These are phyloP conservation scores for Dendrocalamus sinicus DNA, from an alignment of 176 grass and related monocot genomes.

Conservation along the genomic window DNA sequence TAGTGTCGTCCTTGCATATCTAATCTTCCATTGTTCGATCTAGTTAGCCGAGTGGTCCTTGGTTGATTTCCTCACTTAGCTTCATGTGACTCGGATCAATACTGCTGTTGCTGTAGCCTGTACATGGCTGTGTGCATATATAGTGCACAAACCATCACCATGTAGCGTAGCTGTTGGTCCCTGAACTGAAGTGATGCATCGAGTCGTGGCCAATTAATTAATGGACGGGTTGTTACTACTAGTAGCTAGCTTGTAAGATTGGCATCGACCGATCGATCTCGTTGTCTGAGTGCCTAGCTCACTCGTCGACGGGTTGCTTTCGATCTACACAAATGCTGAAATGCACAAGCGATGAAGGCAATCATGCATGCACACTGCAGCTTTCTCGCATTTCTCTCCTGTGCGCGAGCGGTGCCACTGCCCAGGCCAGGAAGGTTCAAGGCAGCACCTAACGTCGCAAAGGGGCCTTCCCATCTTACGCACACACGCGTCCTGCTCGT, in stretches of 20 bases:
- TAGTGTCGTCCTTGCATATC: not conserved
- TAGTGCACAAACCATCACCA: not conserved
- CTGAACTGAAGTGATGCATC: constrained; percentile 27
- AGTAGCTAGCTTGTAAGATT: not conserved
- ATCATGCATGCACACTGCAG: not conserved
- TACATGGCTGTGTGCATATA: not conserved
- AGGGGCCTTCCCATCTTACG: not conserved
- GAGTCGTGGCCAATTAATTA: not conserved
- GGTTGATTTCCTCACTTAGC: not conserved
- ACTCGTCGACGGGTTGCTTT: constrained; percentile 40
- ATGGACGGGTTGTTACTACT: not conserved
- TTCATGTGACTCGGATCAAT: not conserved
- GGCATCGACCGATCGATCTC: not conserved
- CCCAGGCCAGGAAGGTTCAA: no score
- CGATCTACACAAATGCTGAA: not conserved
- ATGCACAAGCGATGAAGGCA: not conserved
- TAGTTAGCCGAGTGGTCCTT: not conserved
- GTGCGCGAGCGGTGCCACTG: not conserved
- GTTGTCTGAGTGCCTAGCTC: not conserved
- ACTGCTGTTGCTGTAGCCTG: not conserved
- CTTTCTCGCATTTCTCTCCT: not conserved
- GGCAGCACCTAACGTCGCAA: constrained; percentile 26
- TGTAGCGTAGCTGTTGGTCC: constrained; percentile 27
- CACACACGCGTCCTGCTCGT: not conserved
- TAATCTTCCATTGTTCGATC: not conserved